These are phyloP conservation scores for Chalaropsis ovoidea DNA, from an alignment of 2,329 filamentous ascomycete genomes.

Conservation along the genomic window DNA sequence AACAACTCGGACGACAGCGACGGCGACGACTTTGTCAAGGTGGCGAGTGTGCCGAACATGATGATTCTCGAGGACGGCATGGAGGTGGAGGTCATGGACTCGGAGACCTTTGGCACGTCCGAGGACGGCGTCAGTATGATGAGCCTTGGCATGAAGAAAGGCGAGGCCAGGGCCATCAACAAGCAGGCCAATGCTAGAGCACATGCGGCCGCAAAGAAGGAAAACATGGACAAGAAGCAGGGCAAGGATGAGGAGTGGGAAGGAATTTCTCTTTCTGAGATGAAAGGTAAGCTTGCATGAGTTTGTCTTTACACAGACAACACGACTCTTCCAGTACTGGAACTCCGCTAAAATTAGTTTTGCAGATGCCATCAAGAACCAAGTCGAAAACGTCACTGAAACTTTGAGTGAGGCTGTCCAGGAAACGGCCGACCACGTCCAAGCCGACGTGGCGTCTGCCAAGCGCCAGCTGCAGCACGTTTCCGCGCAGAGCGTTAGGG, in stretches of 20 bases:
- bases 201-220: constrained; percentile 2
- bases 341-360: neutral
- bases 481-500: constrained; percentile 5
- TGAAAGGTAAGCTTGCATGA: constrained; percentile 18
- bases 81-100: constrained; percentile 21
- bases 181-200: constrained; percentile 17
- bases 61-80: constrained; percentile 21
- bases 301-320: neutral
- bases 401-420: constrained; percentile 17
- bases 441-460: constrained; percentile 14
- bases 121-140: constrained; percentile 19
- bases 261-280: constrained; percentile 19
- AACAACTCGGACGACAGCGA: constrained; percentile 17
- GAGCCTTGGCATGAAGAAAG: constrained; percentile 16
- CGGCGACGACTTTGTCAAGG: constrained; percentile 15
- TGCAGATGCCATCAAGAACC: constrained; percentile 19
- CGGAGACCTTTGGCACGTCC: constrained; percentile 21
- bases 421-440: constrained; percentile 11
- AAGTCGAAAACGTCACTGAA: constrained; percentile 11
- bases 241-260: constrained; percentile 14
- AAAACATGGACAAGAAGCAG: neutral
- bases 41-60: constrained; percentile 12
- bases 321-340: no score
- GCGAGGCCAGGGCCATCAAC: constrained; percentile 19
- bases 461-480: neutral